phyloP scores from a whole-genome alignment of 1,284 basidiomycete genomes.

The Coniophora puteana region DNA sequence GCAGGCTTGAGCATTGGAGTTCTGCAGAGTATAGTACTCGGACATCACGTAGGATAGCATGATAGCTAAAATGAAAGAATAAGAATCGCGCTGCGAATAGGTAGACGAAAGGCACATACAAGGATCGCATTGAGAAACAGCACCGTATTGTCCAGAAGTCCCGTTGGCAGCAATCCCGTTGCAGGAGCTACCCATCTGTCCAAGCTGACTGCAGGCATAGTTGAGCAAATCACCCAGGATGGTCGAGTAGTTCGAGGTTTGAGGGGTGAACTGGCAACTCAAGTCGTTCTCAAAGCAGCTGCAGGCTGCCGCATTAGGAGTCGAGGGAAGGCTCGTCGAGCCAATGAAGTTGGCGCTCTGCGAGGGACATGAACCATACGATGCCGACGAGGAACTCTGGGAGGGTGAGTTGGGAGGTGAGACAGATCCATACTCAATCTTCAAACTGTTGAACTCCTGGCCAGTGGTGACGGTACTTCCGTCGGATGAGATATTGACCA shows the following conservation, averaged over 20 bases:
- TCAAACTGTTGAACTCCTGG: conserved; percentile 68
- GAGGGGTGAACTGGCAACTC: conserved; percentile 68
- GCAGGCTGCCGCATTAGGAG: conserved; percentile 80
- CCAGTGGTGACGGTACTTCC: conserved; percentile 57
- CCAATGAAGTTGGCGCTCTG: conserved; percentile 60
- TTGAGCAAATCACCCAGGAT: conserved; percentile 70
- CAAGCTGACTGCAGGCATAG: conserved; percentile 70
- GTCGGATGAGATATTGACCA: conserved; percentile 71
- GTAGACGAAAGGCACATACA: conserved; percentile 39
- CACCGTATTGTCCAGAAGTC: conserved; percentile 71
- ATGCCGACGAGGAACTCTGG: conserved; percentile 47
- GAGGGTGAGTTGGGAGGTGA: conserved; percentile 66
- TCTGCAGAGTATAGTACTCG: conserved; percentile 69
- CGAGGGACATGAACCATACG: conserved; percentile 64
- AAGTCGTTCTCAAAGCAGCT: conserved; percentile 67
- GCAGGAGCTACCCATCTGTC: conserved; percentile 59
- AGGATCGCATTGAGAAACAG: conserved; percentile 71
- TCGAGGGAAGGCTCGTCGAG: conserved; percentile 73
- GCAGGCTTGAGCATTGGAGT: conserved; percentile 59
- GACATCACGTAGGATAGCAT: conserved; percentile 85
- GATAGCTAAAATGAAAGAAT: conserved; percentile 41
- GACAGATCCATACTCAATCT: conserved; percentile 55
- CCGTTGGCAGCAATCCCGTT: conserved; percentile 72
- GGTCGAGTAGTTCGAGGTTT: conserved; percentile 58
- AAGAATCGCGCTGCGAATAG: conserved; percentile 8